A percentile compares a stretch with the other conserved stretches of the same genome.
phyloP scores from a whole-genome alignment of 2,329 filamentous ascomycete genomes.

The Colletotrichum sansevieriae region DNA sequence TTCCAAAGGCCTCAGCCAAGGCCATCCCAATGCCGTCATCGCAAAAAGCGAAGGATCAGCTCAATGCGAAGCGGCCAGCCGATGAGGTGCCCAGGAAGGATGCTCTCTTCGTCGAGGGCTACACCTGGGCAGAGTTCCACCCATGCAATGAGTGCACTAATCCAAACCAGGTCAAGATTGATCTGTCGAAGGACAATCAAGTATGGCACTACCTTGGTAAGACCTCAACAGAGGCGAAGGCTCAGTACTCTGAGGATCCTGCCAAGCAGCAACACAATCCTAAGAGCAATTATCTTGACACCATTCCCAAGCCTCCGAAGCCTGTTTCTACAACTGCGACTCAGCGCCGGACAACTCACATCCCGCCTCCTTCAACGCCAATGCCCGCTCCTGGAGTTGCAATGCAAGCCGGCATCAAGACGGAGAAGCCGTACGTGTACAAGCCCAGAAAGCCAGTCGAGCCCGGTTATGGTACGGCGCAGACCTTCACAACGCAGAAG shows the following conservation, averaged over 20 bases:
- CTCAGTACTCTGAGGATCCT: conserved; percentile 89
- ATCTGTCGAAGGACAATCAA: conserved; percentile 78
- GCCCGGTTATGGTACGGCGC: conserved; percentile 43
- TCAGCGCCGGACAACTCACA: conserved; percentile 37
- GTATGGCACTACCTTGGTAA: conserved; percentile 91
- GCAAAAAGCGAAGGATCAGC: conserved; percentile 72
- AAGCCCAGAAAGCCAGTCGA: conserved; percentile 60
- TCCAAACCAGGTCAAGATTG: conserved; percentile 74
- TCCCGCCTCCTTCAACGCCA: conserved; percentile 39
- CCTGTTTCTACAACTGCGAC: conserved; percentile 49
- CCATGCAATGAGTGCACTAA: conserved; percentile 67
- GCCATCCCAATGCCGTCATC: conserved; percentile 78
- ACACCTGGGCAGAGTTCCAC: conserved; percentile 85
- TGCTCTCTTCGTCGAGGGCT: conserved; percentile 76
- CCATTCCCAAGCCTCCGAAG: conserved; percentile 68
- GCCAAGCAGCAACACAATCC: conserved; percentile 70
- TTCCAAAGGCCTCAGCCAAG: conserved; percentile 80
- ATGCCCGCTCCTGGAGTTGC: conserved; percentile 11
- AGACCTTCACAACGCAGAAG: conserved; percentile 51
- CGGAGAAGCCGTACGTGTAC: conserved; percentile 66
- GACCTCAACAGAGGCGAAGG: conserved; percentile 88
- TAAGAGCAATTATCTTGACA: conserved; percentile 80
- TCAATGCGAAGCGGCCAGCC: conserved; percentile 74
- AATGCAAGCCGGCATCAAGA: conserved; percentile 42
- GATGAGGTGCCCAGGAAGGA: conserved; percentile 75